phyloP scores from a whole-genome alignment of 225 moss, liverwort and hornwort genomes.

The Thuidium tamariscinum region DNA sequence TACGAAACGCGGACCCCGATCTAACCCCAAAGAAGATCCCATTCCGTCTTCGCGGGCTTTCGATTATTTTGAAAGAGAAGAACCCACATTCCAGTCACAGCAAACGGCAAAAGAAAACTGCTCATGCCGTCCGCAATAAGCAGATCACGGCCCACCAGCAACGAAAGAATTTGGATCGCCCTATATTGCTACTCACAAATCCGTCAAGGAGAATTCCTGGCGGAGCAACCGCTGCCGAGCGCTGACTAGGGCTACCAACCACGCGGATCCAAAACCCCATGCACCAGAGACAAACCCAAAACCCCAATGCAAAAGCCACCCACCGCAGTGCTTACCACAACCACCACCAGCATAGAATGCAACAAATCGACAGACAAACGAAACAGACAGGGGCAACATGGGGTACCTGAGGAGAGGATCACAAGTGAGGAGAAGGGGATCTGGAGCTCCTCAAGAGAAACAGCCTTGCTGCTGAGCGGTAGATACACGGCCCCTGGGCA shows the following conservation, averaged over 20 bases:
- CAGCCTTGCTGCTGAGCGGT: not conserved
- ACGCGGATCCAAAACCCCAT: not conserved
- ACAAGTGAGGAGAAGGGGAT: too few relatives aligned
- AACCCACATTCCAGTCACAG: not conserved
- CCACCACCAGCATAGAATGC: too few relatives aligned
- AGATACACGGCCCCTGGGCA: not conserved
- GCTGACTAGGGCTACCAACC: not conserved
- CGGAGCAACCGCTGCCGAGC: not conserved
- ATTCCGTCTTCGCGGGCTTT: too few relatives aligned
- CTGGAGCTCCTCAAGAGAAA: not conserved
- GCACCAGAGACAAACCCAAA: not conserved
- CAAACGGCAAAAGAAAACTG: not conserved
- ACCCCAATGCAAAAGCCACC: not conserved
- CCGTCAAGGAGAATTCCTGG: not conserved
- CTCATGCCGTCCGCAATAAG: too few relatives aligned
- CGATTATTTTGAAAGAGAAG: too few relatives aligned
- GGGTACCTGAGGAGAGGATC: not conserved
- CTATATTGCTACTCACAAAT: accelerated
- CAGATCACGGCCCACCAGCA: not conserved
- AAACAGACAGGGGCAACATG: not conserved
- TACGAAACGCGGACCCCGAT: not conserved
- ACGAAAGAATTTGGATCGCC: not conserved
- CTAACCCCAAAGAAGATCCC: not conserved
- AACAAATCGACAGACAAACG: not conserved
- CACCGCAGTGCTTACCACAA: not conserved